Evolutionary conservation across 1,284 basidiomycete species (phyloP).

Genomic region (Cryptococcus sp.): DNA sequence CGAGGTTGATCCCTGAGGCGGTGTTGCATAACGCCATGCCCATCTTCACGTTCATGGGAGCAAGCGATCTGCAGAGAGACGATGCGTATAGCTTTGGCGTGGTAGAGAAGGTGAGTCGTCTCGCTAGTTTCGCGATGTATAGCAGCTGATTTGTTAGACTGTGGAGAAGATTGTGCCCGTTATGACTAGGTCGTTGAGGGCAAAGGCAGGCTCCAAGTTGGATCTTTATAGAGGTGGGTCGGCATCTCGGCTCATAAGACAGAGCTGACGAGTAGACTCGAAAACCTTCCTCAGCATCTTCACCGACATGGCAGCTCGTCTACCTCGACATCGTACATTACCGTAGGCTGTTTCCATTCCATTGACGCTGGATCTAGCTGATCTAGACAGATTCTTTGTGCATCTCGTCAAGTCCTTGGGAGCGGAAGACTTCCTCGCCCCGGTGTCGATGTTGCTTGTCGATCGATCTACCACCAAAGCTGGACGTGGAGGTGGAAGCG

Average conservation of each 20-base stretch:
- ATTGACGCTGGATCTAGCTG: neutral
- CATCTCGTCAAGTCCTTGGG: slow-evolving; percentile 86
- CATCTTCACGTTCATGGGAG: slow-evolving; percentile 98
- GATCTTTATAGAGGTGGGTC: slow-evolving; percentile 49
- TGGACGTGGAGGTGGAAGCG: slow-evolving; percentile 44
- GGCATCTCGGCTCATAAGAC: neutral
- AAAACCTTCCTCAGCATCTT: slow-evolving; percentile 46
- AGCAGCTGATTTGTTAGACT: slow-evolving; percentile 58
- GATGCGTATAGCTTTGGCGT: slow-evolving; percentile 93
- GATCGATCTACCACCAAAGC: slow-evolving; percentile 68
- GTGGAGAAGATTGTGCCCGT: slow-evolving; percentile 90
- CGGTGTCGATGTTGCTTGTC: slow-evolving; percentile 77
- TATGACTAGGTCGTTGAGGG: slow-evolving; percentile 70
- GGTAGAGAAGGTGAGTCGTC: slow-evolving; percentile 68
- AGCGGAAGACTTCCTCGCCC: slow-evolving; percentile 71
- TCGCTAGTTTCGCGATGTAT: too few relatives aligned
- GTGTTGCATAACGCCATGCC: slow-evolving; percentile 96
- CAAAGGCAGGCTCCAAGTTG: slow-evolving; percentile 52
- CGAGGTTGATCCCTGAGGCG: slow-evolving; percentile 78
- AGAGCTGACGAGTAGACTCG: slow-evolving; percentile 19
- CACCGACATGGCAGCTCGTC: slow-evolving; percentile 46
- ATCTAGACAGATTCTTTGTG: slow-evolving; percentile 69
- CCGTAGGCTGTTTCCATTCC: slow-evolving; percentile 24
- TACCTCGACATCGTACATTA: slow-evolving; percentile 46
- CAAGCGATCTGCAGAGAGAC: slow-evolving; percentile 91